A percentile compares a stretch with the other conserved stretches of the same genome.
These are phyloP conservation scores for Ceratobasidium sp. DNA, from an alignment of 1,284 basidiomycete species.

Conservation along the genomic window DNA sequence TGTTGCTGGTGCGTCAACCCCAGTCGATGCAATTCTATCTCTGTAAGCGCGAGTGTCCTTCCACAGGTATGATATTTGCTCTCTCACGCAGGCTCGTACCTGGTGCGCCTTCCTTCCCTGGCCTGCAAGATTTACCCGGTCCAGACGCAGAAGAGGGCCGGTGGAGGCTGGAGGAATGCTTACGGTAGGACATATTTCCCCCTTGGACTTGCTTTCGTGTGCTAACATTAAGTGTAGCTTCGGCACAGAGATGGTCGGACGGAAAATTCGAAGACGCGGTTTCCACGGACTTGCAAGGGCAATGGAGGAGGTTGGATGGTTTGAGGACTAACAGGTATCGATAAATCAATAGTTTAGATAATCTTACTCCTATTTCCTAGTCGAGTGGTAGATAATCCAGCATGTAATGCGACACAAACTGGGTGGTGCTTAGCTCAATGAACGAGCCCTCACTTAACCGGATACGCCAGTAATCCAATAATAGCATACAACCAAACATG, in stretches of 20 bases:
- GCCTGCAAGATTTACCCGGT: slow-evolving; percentile 20
- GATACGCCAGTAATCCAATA: no score
- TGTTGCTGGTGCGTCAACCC: slow-evolving; percentile 45
- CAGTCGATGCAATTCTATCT: neutral
- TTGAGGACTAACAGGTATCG: slow-evolving; percentile 22
- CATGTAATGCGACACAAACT: no score
- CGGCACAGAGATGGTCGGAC: slow-evolving; percentile 48
- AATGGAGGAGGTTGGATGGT: slow-evolving; percentile 49
- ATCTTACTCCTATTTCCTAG: no score
- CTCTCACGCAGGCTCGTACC: slow-evolving; percentile 48
- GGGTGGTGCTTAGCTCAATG: no score
- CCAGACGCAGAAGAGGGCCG: slow-evolving; percentile 45
- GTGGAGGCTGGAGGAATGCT: slow-evolving; percentile 49
- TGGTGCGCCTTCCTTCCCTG: slow-evolving; percentile 45
- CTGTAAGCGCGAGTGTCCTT: neutral
- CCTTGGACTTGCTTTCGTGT: neutral
- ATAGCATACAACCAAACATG: no score
- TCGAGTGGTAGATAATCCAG: no score
- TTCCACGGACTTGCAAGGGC: slow-evolving; percentile 46
- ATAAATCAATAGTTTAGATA: no score
- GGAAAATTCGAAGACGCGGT: slow-evolving; percentile 46
- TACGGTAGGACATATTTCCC: slow-evolving; percentile 27
- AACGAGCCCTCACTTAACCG: no score
- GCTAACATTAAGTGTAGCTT: slow-evolving; percentile 35
- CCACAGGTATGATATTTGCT: slow-evolving; percentile 48